Base-by-base conservation (phyloP, 352 stramenopile genomes). In the Phytophthora capsici region DNA sequence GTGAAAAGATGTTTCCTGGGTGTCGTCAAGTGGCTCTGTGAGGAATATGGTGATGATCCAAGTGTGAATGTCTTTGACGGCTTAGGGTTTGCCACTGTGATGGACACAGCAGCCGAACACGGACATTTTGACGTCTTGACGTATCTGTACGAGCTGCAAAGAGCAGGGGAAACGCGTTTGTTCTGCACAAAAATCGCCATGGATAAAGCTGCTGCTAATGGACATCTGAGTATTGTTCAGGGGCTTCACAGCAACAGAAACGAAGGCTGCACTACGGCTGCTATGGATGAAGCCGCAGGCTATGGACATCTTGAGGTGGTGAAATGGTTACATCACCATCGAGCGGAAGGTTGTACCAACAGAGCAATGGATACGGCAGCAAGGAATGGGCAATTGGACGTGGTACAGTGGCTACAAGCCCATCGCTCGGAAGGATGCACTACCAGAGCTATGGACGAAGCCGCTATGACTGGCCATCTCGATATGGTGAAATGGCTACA, bases 11-110 rank as follows among this genome's bases (percentile, higher is more conserved):
- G 37, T 1, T 26, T 40, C 10, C 16, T 59, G 7, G 36, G 38
- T 26, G 36, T 58, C 12, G 52, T 59, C 6, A 17, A 59, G 19
- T 50, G 52, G 52, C 52, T 59, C 6, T 43, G 17, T 22, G 23
- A 6, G 12, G 52, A 59, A 13, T 49, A 40, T 14, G n/a, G 23
- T 1, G 26, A 6, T 8, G 25, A 48, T 17, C 23, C 37, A 9
- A 20, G 37, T 7, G 4, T 30, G 23, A 23, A 58, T 13, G 6
- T 58, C 16, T 51, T 59, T 19, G 9, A 19, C 28, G 4, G 1
- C 8, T 43, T 6, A 14, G n/a, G 19, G 2, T 6, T 17, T 19
- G 17, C 14, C 10, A 26, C 10, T 20, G 51, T 38, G 16, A 51
- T 59, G 25, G 52, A 51, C 19, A 17, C 26, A 16, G 38, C 52